Conservation (phyloP, 2,329 filamentous ascomycete species). For the Penicillium sp. region DNA sequence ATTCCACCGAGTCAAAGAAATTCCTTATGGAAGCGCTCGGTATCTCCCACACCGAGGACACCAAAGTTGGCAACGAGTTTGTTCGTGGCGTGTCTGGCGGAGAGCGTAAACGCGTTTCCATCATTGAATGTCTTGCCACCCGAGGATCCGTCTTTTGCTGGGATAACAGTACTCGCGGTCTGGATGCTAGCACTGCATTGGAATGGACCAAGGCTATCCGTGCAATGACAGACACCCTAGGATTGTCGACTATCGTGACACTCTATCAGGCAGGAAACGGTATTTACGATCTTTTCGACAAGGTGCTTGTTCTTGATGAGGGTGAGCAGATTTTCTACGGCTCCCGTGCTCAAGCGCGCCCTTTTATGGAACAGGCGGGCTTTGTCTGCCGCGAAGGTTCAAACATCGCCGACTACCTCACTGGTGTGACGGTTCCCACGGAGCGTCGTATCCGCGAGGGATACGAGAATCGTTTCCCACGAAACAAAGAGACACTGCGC, state of each 20-base stretch:
- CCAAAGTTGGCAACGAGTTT: constrained; percentile 62
- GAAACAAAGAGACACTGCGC: constrained; percentile 41
- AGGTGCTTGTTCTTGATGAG: constrained; percentile 61
- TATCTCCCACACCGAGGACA: constrained; percentile 56
- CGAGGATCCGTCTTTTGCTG: constrained; percentile 56
- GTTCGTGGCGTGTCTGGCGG: constrained; percentile 63
- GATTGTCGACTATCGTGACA: constrained; percentile 56
- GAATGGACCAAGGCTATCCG: constrained; percentile 57
- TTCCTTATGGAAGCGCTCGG: constrained; percentile 55
- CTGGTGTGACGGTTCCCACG: constrained; percentile 56
- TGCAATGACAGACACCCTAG: constrained; percentile 57
- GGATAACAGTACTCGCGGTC: constrained; percentile 62
- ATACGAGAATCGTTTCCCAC: constrained; percentile 41
- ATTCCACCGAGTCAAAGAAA: constrained; percentile 44
- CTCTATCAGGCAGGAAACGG: constrained; percentile 66
- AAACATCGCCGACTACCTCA: constrained; percentile 61
- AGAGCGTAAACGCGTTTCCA: constrained; percentile 63
- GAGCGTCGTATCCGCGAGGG: constrained; percentile 42
- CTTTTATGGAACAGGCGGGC: constrained; percentile 60
- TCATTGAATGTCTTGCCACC: constrained; percentile 58
- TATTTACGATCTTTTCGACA: constrained; percentile 65
- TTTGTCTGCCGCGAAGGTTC: constrained; percentile 58
- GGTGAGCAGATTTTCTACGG: constrained; percentile 63
- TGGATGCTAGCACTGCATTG: constrained; percentile 60
- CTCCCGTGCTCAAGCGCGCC: constrained; percentile 50